Evolutionary conservation across 2,329 filamentous ascomycete species (phyloP).

Genomic region (Amylocarpus encephaloides): DNA sequence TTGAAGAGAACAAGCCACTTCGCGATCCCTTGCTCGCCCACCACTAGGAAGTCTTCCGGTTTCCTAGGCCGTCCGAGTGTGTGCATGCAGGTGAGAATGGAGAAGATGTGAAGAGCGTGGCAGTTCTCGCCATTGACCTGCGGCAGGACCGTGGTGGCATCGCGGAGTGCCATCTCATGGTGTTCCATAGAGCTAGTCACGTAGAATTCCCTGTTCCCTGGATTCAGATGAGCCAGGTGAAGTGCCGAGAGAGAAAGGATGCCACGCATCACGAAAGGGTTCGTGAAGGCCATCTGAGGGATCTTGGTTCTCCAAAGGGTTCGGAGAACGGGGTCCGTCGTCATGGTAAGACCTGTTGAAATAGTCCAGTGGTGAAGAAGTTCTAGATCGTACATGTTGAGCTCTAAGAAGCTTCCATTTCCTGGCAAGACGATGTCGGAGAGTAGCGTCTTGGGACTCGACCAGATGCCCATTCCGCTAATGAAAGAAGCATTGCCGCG

Average conservation of each 20-base stretch:
- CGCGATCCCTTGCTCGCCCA: conserved; percentile 28
- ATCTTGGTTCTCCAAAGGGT: conserved; percentile 32
- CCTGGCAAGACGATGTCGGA: background rate
- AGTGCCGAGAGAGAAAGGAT: conserved; percentile 43
- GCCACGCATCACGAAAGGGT: conserved; percentile 41
- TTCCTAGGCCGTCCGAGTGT: conserved; percentile 31
- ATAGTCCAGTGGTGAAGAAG: conserved; percentile 18
- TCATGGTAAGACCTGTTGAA: conserved; percentile 41
- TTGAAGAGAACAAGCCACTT: conserved; percentile 35
- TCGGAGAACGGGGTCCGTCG: conserved; percentile 35
- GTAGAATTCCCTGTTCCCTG: conserved; percentile 33
- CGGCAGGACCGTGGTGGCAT: conserved; percentile 31
- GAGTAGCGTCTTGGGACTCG: background rate
- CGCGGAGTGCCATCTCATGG: conserved; percentile 27
- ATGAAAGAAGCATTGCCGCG: conserved; percentile 1
- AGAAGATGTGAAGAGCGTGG: conserved; percentile 34
- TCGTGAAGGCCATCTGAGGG: conserved; percentile 39
- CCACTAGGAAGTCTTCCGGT: conserved; percentile 31
- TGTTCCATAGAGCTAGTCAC: conserved; percentile 34
- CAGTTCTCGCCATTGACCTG: conserved; percentile 29
- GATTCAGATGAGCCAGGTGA: conserved; percentile 39
- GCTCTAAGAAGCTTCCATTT: conserved; percentile 8
- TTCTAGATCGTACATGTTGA: conserved; percentile 31
- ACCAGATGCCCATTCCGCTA: conserved; percentile 1
- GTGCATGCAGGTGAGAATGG: conserved; percentile 34